Base-by-base conservation (phyloP, 331 rosid species). In the Acacia concinna region DNA sequence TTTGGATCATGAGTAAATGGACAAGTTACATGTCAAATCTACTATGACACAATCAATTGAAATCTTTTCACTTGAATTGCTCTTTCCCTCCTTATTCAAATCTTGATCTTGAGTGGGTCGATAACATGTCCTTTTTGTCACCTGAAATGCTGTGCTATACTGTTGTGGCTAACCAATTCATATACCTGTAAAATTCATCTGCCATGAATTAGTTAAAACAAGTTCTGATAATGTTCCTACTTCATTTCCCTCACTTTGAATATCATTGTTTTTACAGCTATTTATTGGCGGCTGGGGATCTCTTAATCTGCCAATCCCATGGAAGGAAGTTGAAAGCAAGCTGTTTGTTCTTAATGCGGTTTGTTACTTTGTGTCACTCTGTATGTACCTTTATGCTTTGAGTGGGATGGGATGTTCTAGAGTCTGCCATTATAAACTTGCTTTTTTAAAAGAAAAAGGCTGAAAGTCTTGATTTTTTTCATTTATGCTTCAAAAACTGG, bases 281-380 rank as follows among this genome's bases (percentile, higher is more conserved):
- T 84, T 89, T 75, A 85, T 91, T 85, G 91, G 91, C 79, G 93
- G 95, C 75, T 91, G 95, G 92, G 85, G 89, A 76, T 85, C 91
- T 78, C 86, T 84, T 47, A 92, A 85, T 88, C 85, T 83, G 34
- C 90, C 91, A 76, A 90, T 94, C 77, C 93, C 91, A 65, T 94
- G 98, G 98, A 88, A 84, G 84, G 98, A 88, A 81, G 93, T 94
- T 85, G 98, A 94, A 87, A 90, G 97, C 91, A 94, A 94, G 83
- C 89, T 94, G 72, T 94, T 92, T 91, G 90, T 91, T 76, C 97
- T 94, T 69, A 92, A 91, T 86, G 96, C 89, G 85, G 98, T 90
- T 82, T 90, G 98, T 77, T 78, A 71, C 83, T 90, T 82, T 90
- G 98, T 77, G 78, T 73, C 83, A 71, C 76, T 80, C 38, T 81